phyloP scores from a whole-genome alignment of 1,284 basidiomycete species.

The Ceratobasidium sp. region DNA sequence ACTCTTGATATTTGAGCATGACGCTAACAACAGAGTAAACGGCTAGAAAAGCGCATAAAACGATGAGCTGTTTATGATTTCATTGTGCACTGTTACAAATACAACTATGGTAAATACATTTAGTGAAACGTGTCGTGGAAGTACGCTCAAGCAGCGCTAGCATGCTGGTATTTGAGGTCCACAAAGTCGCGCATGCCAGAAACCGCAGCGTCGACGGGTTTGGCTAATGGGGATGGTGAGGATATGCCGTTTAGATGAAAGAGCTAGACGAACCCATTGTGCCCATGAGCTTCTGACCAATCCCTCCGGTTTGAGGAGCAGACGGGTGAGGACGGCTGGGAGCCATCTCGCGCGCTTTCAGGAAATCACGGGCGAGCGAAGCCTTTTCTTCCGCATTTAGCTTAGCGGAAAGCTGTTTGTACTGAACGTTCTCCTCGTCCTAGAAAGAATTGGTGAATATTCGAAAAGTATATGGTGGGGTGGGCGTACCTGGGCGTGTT shows the following conservation, averaged over 20 bases:
- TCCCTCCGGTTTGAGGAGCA: slow-evolving; percentile 25
- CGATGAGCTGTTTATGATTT: no score
- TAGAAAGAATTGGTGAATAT: neutral
- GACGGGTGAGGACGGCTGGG: slow-evolving; percentile 38
- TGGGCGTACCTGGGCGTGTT: slow-evolving; percentile 20
- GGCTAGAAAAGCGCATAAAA: no score
- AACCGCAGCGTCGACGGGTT: slow-evolving; percentile 27
- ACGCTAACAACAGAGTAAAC: no score
- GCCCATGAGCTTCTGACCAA: slow-evolving; percentile 36
- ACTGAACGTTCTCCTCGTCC: slow-evolving; percentile 31
- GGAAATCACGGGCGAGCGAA: slow-evolving; percentile 6
- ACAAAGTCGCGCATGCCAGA: slow-evolving; percentile 11
- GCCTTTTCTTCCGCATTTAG: slow-evolving; percentile 13
- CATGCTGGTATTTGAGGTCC: slow-evolving; percentile 33
- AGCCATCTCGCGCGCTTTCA: slow-evolving; percentile 36
- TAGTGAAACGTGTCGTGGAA: no score
- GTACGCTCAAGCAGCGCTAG: neutral
- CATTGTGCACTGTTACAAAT: no score
- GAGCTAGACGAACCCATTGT: slow-evolving; percentile 17
- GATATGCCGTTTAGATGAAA: neutral
- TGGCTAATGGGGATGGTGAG: slow-evolving; percentile 1
- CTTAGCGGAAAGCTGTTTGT: slow-evolving; percentile 33
- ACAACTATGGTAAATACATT: no score
- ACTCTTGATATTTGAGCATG: no score
- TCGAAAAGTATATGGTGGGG: neutral